phyloP scores from a whole-genome alignment of 2,329 filamentous ascomycete genomes.

The Cladosporium sp. region DNA sequence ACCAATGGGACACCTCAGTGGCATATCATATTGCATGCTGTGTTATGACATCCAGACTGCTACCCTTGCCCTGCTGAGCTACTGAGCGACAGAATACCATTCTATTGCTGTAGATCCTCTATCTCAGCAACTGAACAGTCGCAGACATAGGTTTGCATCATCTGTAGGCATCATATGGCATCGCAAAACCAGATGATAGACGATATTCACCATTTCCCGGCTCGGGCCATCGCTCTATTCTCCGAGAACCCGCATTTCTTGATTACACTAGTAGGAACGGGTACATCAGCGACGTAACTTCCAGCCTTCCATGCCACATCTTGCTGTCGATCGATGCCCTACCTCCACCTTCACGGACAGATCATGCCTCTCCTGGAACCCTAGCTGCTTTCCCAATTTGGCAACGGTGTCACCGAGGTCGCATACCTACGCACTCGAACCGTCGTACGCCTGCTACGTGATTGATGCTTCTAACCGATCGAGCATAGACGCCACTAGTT shows the following conservation, averaged over 20 bases:
- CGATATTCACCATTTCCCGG: not conserved
- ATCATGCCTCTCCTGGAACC: not conserved
- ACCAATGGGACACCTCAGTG: not conserved
- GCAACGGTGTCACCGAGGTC: not conserved
- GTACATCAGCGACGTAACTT: not conserved
- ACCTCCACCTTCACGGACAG: not conserved
- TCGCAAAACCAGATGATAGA: not conserved
- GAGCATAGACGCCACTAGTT: constrained; percentile 1
- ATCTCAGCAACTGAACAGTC: not conserved
- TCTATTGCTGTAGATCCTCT: not conserved
- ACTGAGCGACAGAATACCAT: not conserved
- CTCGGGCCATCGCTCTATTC: constrained; percentile 1
- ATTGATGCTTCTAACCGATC: constrained; percentile 2
- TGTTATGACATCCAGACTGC: not conserved
- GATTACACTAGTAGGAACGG: not conserved
- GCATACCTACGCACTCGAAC: not conserved
- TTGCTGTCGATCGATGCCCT: constrained; percentile 4
- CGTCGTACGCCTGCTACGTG: not conserved
- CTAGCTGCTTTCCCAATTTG: not conserved
- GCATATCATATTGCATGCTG: not conserved
- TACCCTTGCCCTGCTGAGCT: not conserved
- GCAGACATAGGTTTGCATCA: not conserved
- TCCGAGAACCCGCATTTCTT: constrained; percentile 8
- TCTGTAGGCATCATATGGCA: not conserved
- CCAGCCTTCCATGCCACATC: not conserved